These are phyloP conservation scores for Sclerotiophoma versabilis DNA, from an alignment of 2,329 filamentous ascomycete genomes.

Conservation along the genomic window DNA sequence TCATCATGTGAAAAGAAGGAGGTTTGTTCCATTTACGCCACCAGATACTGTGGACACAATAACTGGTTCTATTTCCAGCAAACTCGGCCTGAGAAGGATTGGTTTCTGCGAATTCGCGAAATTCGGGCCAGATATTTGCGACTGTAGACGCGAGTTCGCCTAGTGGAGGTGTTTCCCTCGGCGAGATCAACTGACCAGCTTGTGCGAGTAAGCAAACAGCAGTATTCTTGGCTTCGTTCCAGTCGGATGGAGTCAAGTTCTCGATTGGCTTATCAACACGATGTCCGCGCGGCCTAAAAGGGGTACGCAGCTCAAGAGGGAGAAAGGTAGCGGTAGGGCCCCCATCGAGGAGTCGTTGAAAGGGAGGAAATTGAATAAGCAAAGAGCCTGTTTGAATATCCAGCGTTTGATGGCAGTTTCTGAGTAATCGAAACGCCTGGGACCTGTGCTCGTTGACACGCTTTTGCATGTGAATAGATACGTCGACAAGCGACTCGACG, in stretches of 20 bases:
- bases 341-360: constrained; percentile 25
- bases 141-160: constrained; percentile 53
- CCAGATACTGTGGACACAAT: constrained; percentile 32
- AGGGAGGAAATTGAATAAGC: constrained; percentile 39
- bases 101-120: constrained; percentile 8
- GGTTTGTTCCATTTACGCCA: constrained; percentile 31
- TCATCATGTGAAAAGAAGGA: neutral
- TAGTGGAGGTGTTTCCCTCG: constrained; percentile 54
- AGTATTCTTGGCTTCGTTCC: constrained; percentile 31
- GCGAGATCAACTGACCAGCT: constrained; percentile 59
- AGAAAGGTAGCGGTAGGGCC: too few species aligned
- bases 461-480: constrained; percentile 57
- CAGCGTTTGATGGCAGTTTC: constrained; percentile 54
- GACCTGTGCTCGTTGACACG: constrained; percentile 60
- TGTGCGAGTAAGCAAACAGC: constrained; percentile 57
- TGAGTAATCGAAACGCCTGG: constrained; percentile 64
- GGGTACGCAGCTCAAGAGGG: too few species aligned
- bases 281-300: too few species aligned
- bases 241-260: constrained; percentile 20
- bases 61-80: constrained; percentile 18
- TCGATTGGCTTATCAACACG: constrained; percentile 20
- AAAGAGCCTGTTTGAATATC: constrained; percentile 47
- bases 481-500: constrained; percentile 62
- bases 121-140: constrained; percentile 51
- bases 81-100: neutral